phyloP scores from a whole-genome alignment of 2,329 filamentous ascomycete genomes.

The Calonectria leucothoes region DNA sequence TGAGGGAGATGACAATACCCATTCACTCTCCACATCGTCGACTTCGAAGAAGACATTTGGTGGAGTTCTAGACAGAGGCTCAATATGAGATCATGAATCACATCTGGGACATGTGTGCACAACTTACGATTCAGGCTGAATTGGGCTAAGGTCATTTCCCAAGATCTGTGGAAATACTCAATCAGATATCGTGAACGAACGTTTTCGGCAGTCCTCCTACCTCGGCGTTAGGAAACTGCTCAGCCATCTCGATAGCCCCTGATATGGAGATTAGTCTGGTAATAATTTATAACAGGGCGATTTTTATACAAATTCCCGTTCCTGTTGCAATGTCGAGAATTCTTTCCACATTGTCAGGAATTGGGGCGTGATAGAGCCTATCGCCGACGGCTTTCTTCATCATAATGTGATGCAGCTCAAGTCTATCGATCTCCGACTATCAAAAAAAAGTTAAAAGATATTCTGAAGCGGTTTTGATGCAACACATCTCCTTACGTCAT shows the following conservation, averaged over 20 bases:
- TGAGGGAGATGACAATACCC: constrained; percentile 43
- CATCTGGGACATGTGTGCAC: neutral
- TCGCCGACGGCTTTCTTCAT: neutral
- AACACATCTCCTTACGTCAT: neutral
- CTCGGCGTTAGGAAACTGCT: neutral
- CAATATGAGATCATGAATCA: neutral
- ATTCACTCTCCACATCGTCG: constrained; percentile 48
- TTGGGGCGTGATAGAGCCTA: neutral
- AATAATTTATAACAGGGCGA: too few relatives aligned
- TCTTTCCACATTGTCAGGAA: neutral
- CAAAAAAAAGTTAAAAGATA: neutral
- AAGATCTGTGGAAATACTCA: neutral
- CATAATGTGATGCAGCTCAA: neutral
- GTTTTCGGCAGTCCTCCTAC: neutral
- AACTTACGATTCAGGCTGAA: neutral
- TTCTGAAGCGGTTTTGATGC: too few relatives aligned
- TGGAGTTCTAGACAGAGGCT: neutral
- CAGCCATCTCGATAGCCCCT: constrained; percentile 1
- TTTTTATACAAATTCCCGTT: neutral
- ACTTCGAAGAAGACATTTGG: constrained; percentile 25
- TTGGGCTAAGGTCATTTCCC: neutral
- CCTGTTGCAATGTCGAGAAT: neutral
- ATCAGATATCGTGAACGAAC: neutral
- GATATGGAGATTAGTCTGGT: neutral
- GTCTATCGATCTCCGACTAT: neutral